phyloP scores from a whole-genome alignment of 1,284 basidiomycete species.

The Trametes hirsuta region DNA sequence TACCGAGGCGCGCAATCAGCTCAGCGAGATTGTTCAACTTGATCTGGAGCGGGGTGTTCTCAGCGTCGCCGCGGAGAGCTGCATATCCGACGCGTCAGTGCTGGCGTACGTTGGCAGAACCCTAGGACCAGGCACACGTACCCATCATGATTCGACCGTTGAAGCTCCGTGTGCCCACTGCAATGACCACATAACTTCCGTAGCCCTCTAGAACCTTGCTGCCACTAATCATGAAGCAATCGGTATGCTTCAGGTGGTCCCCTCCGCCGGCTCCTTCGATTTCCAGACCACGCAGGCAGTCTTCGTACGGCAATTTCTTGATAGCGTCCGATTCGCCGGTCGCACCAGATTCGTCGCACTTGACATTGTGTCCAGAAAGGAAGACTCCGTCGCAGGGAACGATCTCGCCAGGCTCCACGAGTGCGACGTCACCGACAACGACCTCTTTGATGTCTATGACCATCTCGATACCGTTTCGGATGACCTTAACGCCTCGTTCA shows the following conservation, averaged over 20 bases:
- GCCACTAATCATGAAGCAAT: slow-evolving; percentile 95
- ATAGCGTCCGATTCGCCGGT: slow-evolving; percentile 98
- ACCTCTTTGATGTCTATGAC: slow-evolving; percentile 89
- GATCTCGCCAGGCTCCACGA: slow-evolving; percentile 95
- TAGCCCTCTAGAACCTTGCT: slow-evolving; percentile 95
- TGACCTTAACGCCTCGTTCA: slow-evolving; percentile 90
- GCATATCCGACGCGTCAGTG: slow-evolving; percentile 19
- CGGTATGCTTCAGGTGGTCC: slow-evolving; percentile 61
- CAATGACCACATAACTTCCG: slow-evolving; percentile 90
- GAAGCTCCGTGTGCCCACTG: slow-evolving; percentile 91
- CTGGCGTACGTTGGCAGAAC: background rate
- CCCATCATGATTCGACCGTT: slow-evolving; percentile 97
- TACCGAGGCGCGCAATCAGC: slow-evolving; percentile 91
- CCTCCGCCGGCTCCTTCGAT: slow-evolving; percentile 32
- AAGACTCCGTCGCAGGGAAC: slow-evolving; percentile 96
- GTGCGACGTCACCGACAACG: slow-evolving; percentile 91
- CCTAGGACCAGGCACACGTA: slow-evolving; percentile 41
- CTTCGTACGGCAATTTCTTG: slow-evolving; percentile 83
- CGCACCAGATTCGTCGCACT: slow-evolving; percentile 95
- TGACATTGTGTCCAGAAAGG: slow-evolving; percentile 90
- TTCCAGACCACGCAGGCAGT: slow-evolving; percentile 50
- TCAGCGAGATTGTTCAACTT: slow-evolving; percentile 95
- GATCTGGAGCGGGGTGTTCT: slow-evolving; percentile 91
- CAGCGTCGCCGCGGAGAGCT: slow-evolving; percentile 82
- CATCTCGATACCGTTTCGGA: slow-evolving; percentile 82